Percentiles rank a stretch among this genome's conserved stretches.
Conservation (phyloP, 129 eudicot species). For the Logfia minima region DNA sequence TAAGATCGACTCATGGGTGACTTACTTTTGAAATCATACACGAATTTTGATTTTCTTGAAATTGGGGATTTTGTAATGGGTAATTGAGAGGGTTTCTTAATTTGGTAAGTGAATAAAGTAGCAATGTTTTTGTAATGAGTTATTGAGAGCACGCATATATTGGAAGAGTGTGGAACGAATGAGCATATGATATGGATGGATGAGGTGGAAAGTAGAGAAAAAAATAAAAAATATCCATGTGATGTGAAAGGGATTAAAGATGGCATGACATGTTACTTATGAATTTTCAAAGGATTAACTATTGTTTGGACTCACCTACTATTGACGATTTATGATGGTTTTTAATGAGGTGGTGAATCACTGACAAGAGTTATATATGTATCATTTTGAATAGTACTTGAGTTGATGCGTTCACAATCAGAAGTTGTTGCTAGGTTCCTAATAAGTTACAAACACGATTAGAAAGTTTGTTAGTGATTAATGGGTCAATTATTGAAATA, state of each 20-base stretch:
- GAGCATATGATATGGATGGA: conserved; percentile 24
- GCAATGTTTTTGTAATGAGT: conserved; percentile 27
- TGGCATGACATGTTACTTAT: conserved; percentile 24
- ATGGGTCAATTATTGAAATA: no score
- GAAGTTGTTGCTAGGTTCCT: not conserved
- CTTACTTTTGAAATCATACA: not conserved
- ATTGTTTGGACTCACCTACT: not conserved
- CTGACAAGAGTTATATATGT: not conserved
- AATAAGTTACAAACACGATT: no score
- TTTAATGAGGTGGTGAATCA: not conserved
- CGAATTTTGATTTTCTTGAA: conserved; percentile 8
- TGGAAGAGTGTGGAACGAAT: conserved; percentile 24
- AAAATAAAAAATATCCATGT: conserved; percentile 27
- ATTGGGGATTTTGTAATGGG: not conserved
- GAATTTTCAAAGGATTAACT: conserved; percentile 19
- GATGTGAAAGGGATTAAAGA: conserved; percentile 33
- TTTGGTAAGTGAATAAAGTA: conserved; percentile 27
- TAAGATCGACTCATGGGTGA: conserved; percentile 25
- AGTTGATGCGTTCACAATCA: not conserved
- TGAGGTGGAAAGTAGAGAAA: conserved; percentile 38
- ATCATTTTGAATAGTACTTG: not conserved
- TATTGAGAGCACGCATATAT: no score
- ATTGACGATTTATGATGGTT: not conserved
- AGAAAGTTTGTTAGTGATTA: no score
- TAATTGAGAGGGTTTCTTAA: conserved; percentile 14